Evolutionary conservation across 345 rosid species (phyloP), one percentile per base, ranked within the genome.

Genomic region (Microcos paniculata): DNA sequence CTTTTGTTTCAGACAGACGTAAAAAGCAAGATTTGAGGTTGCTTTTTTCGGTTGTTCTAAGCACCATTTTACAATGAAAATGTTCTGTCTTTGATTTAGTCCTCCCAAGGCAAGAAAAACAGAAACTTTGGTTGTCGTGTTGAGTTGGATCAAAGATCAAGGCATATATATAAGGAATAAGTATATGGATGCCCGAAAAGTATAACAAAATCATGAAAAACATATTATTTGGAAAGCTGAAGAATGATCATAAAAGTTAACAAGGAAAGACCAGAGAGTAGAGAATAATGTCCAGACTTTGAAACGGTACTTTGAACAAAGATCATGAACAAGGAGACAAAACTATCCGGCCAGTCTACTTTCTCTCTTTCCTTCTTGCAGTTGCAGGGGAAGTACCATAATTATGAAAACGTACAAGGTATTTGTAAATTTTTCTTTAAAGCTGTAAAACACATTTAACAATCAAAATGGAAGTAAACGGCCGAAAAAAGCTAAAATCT

Each of bases 271-370:
- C 30, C n/a, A 55, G 75, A 56, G 23, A n/a, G 14, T 3, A 64
- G n/a, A 67, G 38, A 74, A 68, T 38, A 51, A 68, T 65, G 28
- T 18, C 49, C 38, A 19, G 8, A 53, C 49, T 28, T 28, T 18
- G 62, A 31, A 28, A 72, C 45, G 33, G 24, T 68, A 58, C 71
- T 59, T 15, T 35, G 62, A 70, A 31, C 58, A 67, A 64, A 72
- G 53, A 71, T 45, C 49, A 31, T 21, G 13, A 62, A 40, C 70
- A 56, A 64, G 72, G 76, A 67, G 67, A 72, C 77, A 67, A 73
- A 43, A 18, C 58, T 48, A 40, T 42, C 48, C 11, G 21, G 46
- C 72, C 40, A 21, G 55, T 51, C 77, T 68, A 6, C 69, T 51
- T 65, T 72, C 72, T 66, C 18, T 59, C 56, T 6, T n/a, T 53